These are phyloP conservation scores for Conoideocrella luteorostrata DNA, from an alignment of 2,329 filamentous ascomycete genomes.

Conservation along the genomic window DNA sequence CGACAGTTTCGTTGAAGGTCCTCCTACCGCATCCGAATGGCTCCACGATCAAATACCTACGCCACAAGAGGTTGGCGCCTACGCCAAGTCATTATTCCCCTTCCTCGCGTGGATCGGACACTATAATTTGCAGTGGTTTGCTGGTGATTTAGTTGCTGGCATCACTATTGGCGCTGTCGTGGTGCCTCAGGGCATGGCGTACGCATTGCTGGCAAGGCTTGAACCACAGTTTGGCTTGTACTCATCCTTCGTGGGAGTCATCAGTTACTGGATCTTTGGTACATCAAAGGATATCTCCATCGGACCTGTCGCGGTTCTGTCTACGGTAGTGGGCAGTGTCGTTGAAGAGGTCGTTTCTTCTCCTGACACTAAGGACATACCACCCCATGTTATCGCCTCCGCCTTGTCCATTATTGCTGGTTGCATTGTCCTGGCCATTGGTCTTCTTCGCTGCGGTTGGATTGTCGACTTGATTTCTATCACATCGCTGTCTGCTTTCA, in stretches of 20 bases:
- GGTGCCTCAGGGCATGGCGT: slow-evolving; percentile 96
- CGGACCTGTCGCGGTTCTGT: slow-evolving; percentile 92
- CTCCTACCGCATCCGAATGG: slow-evolving; percentile 71
- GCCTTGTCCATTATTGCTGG: slow-evolving; percentile 73
- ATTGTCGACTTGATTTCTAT: slow-evolving; percentile 91
- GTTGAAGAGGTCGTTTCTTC: slow-evolving; percentile 55
- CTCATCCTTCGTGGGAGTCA: slow-evolving; percentile 90
- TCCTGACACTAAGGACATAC: slow-evolving; percentile 44
- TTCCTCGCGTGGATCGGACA: slow-evolving; percentile 82
- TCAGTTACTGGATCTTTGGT: slow-evolving; percentile 96
- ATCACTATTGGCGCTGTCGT: slow-evolving; percentile 59
- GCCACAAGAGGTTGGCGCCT: slow-evolving; percentile 46
- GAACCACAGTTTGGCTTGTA: slow-evolving; percentile 71
- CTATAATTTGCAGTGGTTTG: slow-evolving; percentile 86
- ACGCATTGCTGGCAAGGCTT: slow-evolving; percentile 78
- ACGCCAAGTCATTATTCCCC: slow-evolving; percentile 71
- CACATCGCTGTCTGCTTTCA: slow-evolving; percentile 86
- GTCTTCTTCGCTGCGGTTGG: slow-evolving; percentile 75
- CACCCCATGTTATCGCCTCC: slow-evolving; percentile 65
- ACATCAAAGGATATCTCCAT: slow-evolving; percentile 99
- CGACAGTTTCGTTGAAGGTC: slow-evolving; percentile 76
- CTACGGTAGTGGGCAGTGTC: slow-evolving; percentile 79
- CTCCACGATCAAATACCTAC: slow-evolving; percentile 58
- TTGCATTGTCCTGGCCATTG: slow-evolving; percentile 69
- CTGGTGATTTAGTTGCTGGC: slow-evolving; percentile 81